Evolutionary conservation across 768 basidiomycete species (phyloP).

Genomic region (Kwoniella botswanensis): DNA sequence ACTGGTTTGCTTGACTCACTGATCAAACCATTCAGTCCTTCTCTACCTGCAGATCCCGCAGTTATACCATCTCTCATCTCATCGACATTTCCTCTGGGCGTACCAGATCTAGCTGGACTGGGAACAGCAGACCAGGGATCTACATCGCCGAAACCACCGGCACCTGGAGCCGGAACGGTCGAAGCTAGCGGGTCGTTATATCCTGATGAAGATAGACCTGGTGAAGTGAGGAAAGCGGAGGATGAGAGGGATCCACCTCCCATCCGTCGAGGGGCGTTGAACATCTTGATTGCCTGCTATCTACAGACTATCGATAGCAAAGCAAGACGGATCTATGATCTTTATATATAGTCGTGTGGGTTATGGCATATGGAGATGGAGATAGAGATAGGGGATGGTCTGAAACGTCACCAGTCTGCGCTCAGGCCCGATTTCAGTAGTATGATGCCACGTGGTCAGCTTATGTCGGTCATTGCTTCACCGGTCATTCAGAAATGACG

Average conservation of each 20-base stretch:
- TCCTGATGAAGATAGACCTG: constrained; percentile 16
- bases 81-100: constrained; percentile 35
- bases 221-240: constrained; percentile 37
- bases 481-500: too few relatives aligned
- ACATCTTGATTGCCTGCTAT: constrained; percentile 26
- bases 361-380: too few relatives aligned
- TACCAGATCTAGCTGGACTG: constrained; percentile 44
- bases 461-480: neutral
- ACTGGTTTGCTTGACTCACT: constrained; percentile 2
- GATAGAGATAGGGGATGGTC: neutral
- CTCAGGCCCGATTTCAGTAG: neutral
- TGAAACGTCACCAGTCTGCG: neutral
- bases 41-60: constrained; percentile 14
- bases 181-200: constrained; percentile 47
- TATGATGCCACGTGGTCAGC: neutral
- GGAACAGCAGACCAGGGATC: constrained; percentile 58
- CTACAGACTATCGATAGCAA: neutral
- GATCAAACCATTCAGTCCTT: constrained; percentile 29
- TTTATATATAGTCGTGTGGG: too few relatives aligned
- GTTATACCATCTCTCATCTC: constrained; percentile 24
- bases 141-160: constrained; percentile 45
- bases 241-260: constrained; percentile 30
- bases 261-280: constrained; percentile 50
- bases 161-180: constrained; percentile 34
- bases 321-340: too few relatives aligned